These are phyloP conservation scores for Fonsecaea erecta DNA, from an alignment of 2,329 filamentous ascomycete species.

Conservation along the genomic window DNA sequence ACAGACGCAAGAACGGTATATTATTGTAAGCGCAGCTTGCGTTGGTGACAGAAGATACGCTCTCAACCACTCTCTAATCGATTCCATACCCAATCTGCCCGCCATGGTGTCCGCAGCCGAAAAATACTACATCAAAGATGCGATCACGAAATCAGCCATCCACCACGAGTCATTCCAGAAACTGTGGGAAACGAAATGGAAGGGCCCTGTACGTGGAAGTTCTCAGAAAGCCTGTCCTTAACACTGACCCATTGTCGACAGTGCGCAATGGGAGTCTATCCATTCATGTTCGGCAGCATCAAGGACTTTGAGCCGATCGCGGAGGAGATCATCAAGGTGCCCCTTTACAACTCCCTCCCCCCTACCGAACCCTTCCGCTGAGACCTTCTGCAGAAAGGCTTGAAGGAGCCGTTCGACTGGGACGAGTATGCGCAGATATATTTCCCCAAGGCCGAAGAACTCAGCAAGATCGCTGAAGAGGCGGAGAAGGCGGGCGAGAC, in stretches of 20 bases:
- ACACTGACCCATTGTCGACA: constrained; percentile 34
- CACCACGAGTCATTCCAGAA: constrained; percentile 65
- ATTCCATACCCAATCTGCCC: not conserved
- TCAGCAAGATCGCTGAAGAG: constrained; percentile 59
- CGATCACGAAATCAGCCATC: constrained; percentile 55
- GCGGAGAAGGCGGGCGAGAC: constrained; percentile 56
- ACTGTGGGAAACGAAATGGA: constrained; percentile 79
- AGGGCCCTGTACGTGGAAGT: constrained; percentile 59
- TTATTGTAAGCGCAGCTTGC: not conserved
- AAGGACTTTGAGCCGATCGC: constrained; percentile 75
- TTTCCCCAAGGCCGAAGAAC: constrained; percentile 63
- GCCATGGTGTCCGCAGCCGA: constrained; percentile 33
- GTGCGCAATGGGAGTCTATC: constrained; percentile 68
- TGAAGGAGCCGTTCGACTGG: constrained; percentile 67
- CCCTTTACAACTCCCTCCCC: constrained; percentile 11
- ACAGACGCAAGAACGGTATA: not conserved
- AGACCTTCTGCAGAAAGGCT: constrained; percentile 50
- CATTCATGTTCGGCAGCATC: constrained; percentile 73
- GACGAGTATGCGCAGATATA: constrained; percentile 67
- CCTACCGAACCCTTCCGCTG: not conserved
- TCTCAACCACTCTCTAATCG: not conserved
- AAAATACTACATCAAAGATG: constrained; percentile 49
- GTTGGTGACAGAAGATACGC: not conserved
- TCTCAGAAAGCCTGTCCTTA: not conserved
- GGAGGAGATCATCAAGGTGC: constrained; percentile 62